These are phyloP conservation scores for Tylopilus plumbeoviolaceoides DNA, from an alignment of 768 basidiomycete genomes.

Conservation along the genomic window DNA sequence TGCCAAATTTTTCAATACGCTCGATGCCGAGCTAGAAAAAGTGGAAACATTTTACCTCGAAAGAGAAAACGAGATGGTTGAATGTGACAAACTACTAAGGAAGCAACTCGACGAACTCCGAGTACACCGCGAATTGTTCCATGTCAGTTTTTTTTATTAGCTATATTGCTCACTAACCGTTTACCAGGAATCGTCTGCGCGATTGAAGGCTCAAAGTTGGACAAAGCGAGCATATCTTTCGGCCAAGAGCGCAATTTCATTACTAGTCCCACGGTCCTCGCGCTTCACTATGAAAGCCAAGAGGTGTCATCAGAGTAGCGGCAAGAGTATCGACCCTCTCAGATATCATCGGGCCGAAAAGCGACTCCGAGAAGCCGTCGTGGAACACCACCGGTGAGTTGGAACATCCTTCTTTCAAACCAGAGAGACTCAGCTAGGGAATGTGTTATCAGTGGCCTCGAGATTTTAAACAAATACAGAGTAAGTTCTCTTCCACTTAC, in stretches of 20 bases:
- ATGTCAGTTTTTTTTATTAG: constrained; percentile 38
- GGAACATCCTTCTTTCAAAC: not conserved
- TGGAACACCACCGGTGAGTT: constrained; percentile 75
- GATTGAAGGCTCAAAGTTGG: constrained; percentile 9
- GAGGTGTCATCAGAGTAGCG: not conserved
- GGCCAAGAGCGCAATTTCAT: not conserved
- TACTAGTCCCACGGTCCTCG: not conserved
- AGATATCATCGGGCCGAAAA: constrained; percentile 81
- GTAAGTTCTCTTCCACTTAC: constrained; percentile 33
- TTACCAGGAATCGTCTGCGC: constrained; percentile 12
- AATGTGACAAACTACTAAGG: constrained; percentile 44
- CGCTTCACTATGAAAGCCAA: not conserved
- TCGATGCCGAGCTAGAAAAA: constrained; percentile 80
- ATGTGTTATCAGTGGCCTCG: constrained; percentile 53
- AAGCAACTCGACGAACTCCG: constrained; percentile 71
- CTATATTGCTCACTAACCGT: not conserved
- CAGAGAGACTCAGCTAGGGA: constrained; percentile 7
- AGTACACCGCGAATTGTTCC: constrained; percentile 58
- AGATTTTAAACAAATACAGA: constrained; percentile 84
- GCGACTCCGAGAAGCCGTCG: constrained; percentile 74
- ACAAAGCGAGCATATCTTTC: constrained; percentile 4
- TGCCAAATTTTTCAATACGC: constrained; percentile 64
- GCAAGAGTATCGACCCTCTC: constrained; percentile 48
- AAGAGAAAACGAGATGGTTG: constrained; percentile 59
- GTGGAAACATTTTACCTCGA: constrained; percentile 80